phyloP scores from a whole-genome alignment of 306 rosid genomes.

The Citrullus amarus region DNA sequence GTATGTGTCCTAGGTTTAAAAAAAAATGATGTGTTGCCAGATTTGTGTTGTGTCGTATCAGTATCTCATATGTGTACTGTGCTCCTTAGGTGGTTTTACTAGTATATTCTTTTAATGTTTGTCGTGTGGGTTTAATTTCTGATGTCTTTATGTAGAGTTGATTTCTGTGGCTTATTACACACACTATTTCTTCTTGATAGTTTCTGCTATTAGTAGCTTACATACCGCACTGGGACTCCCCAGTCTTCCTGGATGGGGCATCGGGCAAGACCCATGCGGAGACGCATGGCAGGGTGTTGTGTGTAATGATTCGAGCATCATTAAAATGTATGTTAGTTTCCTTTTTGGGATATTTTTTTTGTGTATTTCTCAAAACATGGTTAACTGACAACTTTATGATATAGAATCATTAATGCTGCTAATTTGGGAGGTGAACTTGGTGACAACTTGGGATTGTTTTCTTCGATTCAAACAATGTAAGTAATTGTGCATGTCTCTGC shows the following conservation, averaged over 20 bases:
- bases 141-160: not conserved
- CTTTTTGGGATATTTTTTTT: constrained; percentile 5
- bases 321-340: constrained; percentile 43
- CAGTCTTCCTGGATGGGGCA: constrained; percentile 75
- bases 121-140: not conserved
- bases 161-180: constrained; percentile 5
- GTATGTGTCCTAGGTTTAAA: no score
- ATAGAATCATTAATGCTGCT: constrained; percentile 58
- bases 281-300: constrained; percentile 85
- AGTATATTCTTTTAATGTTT: not conserved
- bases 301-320: constrained; percentile 50
- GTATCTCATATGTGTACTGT: no score
- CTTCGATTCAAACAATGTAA: constrained; percentile 59
- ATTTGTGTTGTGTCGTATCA: no score
- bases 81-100: not conserved
- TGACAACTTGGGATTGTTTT: constrained; percentile 46
- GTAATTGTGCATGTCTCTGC: constrained; percentile 18
- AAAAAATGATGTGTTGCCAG: no score
- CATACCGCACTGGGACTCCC: constrained; percentile 64
- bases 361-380: not conserved
- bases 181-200: constrained; percentile 25
- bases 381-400: constrained; percentile 20
- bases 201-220: constrained; percentile 65
- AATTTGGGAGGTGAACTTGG: constrained; percentile 89
- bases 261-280: constrained; percentile 88